These are phyloP conservation scores for Dactylellina sp. DNA, from an alignment of 2,329 filamentous ascomycete species.

Conservation along the genomic window DNA sequence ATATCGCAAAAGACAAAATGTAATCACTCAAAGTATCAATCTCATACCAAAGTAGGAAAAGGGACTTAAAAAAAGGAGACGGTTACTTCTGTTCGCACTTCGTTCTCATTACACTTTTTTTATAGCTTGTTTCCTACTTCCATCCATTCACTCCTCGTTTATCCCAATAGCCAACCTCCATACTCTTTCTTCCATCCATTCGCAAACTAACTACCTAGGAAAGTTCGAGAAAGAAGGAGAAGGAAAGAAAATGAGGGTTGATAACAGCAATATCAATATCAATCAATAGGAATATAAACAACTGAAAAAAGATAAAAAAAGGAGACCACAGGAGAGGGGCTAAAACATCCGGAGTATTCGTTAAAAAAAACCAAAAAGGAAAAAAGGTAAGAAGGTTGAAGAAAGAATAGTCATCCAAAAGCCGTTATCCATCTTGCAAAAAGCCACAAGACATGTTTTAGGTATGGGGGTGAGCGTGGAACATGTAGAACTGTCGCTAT, in stretches of 20 bases:
- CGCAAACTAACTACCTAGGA: constrained; percentile 14
- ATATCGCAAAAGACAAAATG: too few species aligned
- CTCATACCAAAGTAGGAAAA: too few species aligned
- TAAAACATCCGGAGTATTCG: constrained; percentile 28
- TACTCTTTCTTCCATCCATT: too few species aligned
- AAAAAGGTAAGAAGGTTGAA: constrained; percentile 4
- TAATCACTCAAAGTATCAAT: too few species aligned
- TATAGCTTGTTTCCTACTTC: too few species aligned
- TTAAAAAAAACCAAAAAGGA: not conserved
- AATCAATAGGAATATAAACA: constrained; percentile 52
- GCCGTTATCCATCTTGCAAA: constrained; percentile 3
- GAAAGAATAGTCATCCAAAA: constrained; percentile 24
- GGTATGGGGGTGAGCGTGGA: not conserved
- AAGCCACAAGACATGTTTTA: not conserved
- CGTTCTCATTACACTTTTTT: too few species aligned
- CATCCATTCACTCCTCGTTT: too few species aligned
- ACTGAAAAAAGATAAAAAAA: constrained; percentile 38
- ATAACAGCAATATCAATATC: constrained; percentile 24
- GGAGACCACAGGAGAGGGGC: constrained; percentile 26
- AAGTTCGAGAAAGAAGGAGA: not conserved
- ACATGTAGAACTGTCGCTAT: constrained; percentile 53
- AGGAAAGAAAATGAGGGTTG: too few species aligned
- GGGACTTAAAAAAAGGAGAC: too few species aligned
- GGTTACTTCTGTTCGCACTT: too few species aligned
- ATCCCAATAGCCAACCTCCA: too few species aligned